Percentiles rank a stretch among this genome's conserved stretches.
These are phyloP conservation scores for Saturnispora quitensis DNA, from an alignment of 805 yeast species.

Conservation along the genomic window DNA sequence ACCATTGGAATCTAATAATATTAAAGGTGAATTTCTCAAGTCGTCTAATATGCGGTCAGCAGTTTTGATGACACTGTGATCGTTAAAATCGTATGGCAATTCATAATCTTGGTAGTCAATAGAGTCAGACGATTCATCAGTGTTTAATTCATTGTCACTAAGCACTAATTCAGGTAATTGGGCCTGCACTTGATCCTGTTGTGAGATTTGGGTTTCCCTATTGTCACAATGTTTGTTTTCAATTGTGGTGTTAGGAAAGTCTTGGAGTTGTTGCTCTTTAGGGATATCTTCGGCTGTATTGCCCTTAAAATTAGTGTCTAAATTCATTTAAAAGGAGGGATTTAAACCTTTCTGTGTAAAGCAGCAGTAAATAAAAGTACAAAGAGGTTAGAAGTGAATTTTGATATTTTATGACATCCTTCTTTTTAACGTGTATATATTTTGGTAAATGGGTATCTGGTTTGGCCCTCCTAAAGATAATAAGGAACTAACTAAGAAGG, in stretches of 20 bases:
- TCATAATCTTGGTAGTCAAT: not conserved
- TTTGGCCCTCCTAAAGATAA: not conserved
- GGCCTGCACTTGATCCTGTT: not conserved
- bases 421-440: not conserved
- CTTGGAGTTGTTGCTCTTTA: not conserved
- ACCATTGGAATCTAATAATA: slow-evolving; percentile 18
- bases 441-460: slow-evolving; percentile 1
- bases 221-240: not conserved
- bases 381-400: not conserved
- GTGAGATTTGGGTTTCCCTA: not conserved
- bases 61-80: slow-evolving; percentile 42
- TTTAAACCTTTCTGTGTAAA: not conserved
- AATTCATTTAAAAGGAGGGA: not conserved
- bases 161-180: not conserved
- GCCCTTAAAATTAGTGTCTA: not conserved
- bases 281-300: no score
- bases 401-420: not conserved
- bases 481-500: not conserved
- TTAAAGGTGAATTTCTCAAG: slow-evolving; percentile 36
- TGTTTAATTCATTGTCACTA: not conserved
- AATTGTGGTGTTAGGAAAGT: not conserved
- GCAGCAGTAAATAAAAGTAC: not conserved
- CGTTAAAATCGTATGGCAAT: slow-evolving; percentile 14
- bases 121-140: not conserved
- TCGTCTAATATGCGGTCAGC: slow-evolving; percentile 62